These are phyloP conservation scores for Hordeum vulgare DNA, from an alignment of 176 grass and related monocot species.

Conservation along the genomic window MorexV3_pseudomolecules_assembly NC_058519.1:64943537-64944036, in stretches of 20 bases:
- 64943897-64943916: background rate
- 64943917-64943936: background rate
- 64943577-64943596: background rate
- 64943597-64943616: constrained; percentile 31
- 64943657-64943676: constrained; percentile 27
- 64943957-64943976: background rate
- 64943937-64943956: background rate
- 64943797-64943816: constrained; percentile 41
- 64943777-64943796: constrained; percentile 45
- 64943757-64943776: constrained; percentile 23
- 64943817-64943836: constrained; percentile 18
- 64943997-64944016: constrained; percentile 1
- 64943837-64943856: constrained; percentile 5
- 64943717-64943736: constrained; percentile 28
- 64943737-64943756: constrained; percentile 13
- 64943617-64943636: constrained; percentile 24
- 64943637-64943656: constrained; percentile 10
- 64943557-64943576: background rate
- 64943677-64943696: constrained; percentile 20
- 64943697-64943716: constrained; percentile 27
- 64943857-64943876: background rate
- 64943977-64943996: background rate
- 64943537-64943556: background rate
- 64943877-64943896: background rate
- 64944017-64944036: constrained; percentile 9